Conservation (phyloP, 371 early-diverging fungal species). For the Mucor sp. region DNA sequence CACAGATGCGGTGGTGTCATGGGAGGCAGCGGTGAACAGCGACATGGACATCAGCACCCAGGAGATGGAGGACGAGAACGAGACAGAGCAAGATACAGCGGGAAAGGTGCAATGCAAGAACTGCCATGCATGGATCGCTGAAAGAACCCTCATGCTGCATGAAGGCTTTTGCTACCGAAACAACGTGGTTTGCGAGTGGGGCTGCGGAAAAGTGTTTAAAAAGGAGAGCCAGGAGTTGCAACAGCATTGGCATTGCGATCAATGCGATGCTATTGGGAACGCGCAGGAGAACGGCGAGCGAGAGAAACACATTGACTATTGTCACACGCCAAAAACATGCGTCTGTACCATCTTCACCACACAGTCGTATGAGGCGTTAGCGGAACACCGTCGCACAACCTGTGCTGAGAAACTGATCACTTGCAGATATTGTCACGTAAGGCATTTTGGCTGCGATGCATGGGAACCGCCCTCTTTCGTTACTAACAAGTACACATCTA, state of each 20-base stretch:
- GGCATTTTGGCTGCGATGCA: not conserved
- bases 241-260: slow-evolving; percentile 84
- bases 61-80: not conserved
- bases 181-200: slow-evolving; percentile 64
- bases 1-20: slow-evolving; percentile 23
- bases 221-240: slow-evolving; percentile 61
- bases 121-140: slow-evolving; percentile 72
- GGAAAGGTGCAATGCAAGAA: slow-evolving; percentile 68
- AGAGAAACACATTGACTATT: slow-evolving; percentile 68
- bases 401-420: slow-evolving; percentile 79
- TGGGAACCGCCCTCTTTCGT: too few species aligned
- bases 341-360: slow-evolving; percentile 48
- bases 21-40: slow-evolving; percentile 19
- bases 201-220: slow-evolving; percentile 71
- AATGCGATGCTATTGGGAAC: slow-evolving; percentile 63
- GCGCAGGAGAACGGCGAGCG: slow-evolving; percentile 26
- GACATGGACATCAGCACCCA: not conserved
- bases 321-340: slow-evolving; percentile 68
- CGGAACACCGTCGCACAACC: slow-evolving; percentile 65
- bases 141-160: slow-evolving; percentile 65
- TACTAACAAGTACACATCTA: too few species aligned
- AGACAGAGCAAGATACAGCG: slow-evolving; percentile 15
- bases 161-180: slow-evolving; percentile 79
- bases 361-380: slow-evolving; percentile 53
- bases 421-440: slow-evolving; percentile 83